Conservation (phyloP, 192 early-diverging fungal genomes). For the Irineochytrium annulatum region DNA sequence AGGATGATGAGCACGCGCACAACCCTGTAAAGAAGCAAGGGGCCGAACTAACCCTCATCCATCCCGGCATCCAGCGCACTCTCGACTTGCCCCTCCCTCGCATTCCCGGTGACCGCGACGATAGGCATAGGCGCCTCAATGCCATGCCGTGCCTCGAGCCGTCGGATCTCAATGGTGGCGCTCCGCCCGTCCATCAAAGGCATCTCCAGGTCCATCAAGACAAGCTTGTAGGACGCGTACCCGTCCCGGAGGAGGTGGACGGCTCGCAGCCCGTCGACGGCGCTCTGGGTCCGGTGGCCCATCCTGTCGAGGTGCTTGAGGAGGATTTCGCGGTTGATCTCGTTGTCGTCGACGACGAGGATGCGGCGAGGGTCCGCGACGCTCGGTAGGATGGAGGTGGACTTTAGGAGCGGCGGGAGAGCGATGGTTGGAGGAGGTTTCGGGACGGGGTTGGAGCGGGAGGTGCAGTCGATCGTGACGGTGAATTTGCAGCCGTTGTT, state of each 20-base stretch:
- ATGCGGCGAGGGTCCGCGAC: too few species aligned
- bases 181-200: slow-evolving; percentile 69
- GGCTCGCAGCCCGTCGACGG: slow-evolving; percentile 55
- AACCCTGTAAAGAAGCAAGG: too few species aligned
- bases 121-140: background rate
- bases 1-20: too few species aligned
- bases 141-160: background rate
- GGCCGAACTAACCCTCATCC: too few species aligned
- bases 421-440: too few species aligned
- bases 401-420: slow-evolving; percentile 5
- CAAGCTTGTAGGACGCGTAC: too few species aligned
- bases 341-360: slow-evolving; percentile 60
- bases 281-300: slow-evolving; percentile 42
- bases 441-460: too few species aligned
- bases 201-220: slow-evolving; percentile 65
- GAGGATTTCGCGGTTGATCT: slow-evolving; percentile 56
- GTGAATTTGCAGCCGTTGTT: slow-evolving; percentile 31
- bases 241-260: too few species aligned
- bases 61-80: background rate
- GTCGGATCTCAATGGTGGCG: slow-evolving; percentile 61
- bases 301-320: slow-evolving; percentile 51
- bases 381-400: too few species aligned
- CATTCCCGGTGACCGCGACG: slow-evolving; percentile 42
- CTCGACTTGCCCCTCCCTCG: background rate
- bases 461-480: too few species aligned